These are phyloP conservation scores for Silene conica DNA, from an alignment of 148 eudicot genomes.

Conservation along the genomic window DNA sequence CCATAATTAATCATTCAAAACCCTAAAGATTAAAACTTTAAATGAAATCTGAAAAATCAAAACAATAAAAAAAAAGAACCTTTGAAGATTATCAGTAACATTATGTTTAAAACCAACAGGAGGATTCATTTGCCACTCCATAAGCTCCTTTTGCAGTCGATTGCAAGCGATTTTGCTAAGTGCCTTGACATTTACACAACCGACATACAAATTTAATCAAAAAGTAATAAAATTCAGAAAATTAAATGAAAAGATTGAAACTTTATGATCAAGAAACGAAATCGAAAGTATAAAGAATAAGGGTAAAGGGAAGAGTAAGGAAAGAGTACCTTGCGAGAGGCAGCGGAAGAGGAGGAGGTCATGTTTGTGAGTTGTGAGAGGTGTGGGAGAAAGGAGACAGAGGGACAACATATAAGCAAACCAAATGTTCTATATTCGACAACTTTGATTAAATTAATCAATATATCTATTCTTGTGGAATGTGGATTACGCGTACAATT, in stretches of 20 bases:
- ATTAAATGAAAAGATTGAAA: constrained; percentile 7
- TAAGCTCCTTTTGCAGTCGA: constrained; percentile 56
- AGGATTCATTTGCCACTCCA: constrained; percentile 55
- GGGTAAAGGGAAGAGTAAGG: not conserved
- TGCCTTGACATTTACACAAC: constrained; percentile 16
- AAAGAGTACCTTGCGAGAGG: constrained; percentile 43
- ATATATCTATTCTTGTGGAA: no score
- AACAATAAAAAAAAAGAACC: constrained; percentile 24
- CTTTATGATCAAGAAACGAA: constrained; percentile 1
- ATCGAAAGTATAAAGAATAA: not conserved
- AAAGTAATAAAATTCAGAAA: not conserved
- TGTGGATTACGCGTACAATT: no score
- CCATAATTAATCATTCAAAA: constrained; percentile 11
- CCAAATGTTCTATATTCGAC: not conserved
- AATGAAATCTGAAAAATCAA: not conserved
- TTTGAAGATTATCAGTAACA: constrained; percentile 57
- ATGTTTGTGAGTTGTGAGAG: constrained; percentile 5
- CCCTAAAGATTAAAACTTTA: constrained; percentile 21
- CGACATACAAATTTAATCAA: not conserved
- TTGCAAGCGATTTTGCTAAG: constrained; percentile 58
- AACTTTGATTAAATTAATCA: no score
- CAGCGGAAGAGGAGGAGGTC: constrained; percentile 41
- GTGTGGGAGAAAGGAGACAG: not conserved
- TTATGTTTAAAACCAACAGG: constrained; percentile 49
- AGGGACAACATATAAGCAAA: not conserved